Evolutionary conservation across 441 rosid species (phyloP).

Genomic region (Lepidium campestre): DNA sequence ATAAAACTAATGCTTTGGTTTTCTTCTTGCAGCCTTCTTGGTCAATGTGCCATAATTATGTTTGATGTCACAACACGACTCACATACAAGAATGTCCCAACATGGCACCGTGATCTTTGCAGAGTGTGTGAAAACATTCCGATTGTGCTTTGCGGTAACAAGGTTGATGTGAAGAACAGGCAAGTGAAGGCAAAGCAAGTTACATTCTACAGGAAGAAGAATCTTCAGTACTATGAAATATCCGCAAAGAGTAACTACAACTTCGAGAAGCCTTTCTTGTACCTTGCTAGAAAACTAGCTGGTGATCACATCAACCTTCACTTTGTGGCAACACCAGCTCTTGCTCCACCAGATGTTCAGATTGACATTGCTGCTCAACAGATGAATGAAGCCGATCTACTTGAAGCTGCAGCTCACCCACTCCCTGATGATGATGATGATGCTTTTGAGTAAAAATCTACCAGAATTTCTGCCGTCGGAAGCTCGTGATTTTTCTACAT

Average conservation of each 20-base stretch:
- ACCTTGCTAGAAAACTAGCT: conserved; percentile 84
- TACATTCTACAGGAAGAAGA: conserved; percentile 83
- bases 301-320: conserved; percentile 67
- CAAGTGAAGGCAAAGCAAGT: conserved; percentile 96
- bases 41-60: conserved; percentile 88
- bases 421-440: conserved; percentile 56
- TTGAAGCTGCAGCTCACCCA: conserved; percentile 53
- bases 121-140: conserved; percentile 80
- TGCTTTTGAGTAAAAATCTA: conserved; percentile 38
- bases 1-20: background rate
- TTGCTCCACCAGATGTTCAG: conserved; percentile 70
- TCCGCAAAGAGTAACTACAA: conserved; percentile 90
- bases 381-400: conserved; percentile 54
- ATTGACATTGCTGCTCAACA: conserved; percentile 60
- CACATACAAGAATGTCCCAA: conserved; percentile 80
- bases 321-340: conserved; percentile 69
- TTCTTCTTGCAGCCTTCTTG: conserved; percentile 61
- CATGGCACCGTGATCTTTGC: conserved; percentile 95
- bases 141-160: conserved; percentile 75
- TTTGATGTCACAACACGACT: conserved; percentile 81
- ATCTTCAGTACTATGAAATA: conserved; percentile 73
- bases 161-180: conserved; percentile 84
- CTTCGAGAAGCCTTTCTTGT: conserved; percentile 87
- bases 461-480: background rate
- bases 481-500: background rate